Evolutionary conservation across 306 rosid genomes (phyloP).

Genomic region (Rosa rugosa): DNA sequence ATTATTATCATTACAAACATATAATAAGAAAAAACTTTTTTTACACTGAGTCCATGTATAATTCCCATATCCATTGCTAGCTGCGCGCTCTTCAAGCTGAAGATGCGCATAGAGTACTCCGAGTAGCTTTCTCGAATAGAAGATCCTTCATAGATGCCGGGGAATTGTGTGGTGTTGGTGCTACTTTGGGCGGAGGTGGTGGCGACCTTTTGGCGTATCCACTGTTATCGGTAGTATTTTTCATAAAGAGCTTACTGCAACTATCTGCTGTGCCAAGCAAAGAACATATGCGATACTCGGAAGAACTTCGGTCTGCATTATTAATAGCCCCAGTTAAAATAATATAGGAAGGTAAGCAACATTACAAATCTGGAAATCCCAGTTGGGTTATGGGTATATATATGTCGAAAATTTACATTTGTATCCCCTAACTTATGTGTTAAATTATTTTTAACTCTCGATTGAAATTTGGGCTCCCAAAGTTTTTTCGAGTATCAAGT

Average conservation of each 20-base stretch:
- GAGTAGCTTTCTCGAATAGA: background rate
- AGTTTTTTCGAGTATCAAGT: too few species aligned
- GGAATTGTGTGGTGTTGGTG: background rate
- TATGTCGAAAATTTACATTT: too few species aligned
- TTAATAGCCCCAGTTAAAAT: background rate
- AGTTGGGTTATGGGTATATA: too few species aligned
- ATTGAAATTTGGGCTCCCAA: too few species aligned
- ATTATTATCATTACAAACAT: background rate
- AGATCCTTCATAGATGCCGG: background rate
- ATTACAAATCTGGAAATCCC: background rate
- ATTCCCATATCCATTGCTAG: background rate
- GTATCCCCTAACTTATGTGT: too few species aligned
- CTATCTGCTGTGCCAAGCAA: background rate
- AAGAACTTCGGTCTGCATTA: background rate
- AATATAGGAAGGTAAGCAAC: background rate
- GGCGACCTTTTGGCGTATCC: background rate
- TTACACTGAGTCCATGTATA: background rate
- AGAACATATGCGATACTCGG: background rate
- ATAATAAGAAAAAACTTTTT: background rate
- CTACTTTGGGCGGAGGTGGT: slow-evolving; percentile 16
- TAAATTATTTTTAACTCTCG: too few species aligned
- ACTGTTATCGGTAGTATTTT: background rate
- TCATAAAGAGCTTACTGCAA: background rate
- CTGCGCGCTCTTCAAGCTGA: background rate
- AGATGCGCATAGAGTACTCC: too few species aligned